Conservation (phyloP, 2,329 filamentous ascomycete genomes). For the Pseudocercospora macadamiae region DNA sequence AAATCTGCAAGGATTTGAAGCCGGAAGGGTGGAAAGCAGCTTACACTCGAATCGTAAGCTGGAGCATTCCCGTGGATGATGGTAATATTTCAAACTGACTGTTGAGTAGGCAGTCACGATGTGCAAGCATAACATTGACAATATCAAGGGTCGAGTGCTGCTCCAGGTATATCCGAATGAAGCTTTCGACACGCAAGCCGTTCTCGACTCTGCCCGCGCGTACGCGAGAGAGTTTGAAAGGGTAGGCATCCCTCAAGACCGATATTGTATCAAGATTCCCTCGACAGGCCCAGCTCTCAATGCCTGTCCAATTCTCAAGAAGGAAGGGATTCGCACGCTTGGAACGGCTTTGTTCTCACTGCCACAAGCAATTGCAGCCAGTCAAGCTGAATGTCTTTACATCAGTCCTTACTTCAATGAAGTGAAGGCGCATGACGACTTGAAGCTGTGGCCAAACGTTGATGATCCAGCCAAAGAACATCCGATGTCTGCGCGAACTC, state of each 20-base stretch:
- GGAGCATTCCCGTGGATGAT: not conserved
- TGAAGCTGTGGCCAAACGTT: constrained; percentile 18
- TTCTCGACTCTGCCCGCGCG: constrained; percentile 25
- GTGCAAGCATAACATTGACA: constrained; percentile 28
- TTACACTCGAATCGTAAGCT: constrained; percentile 25
- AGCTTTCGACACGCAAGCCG: constrained; percentile 22
- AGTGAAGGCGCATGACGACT: constrained; percentile 57
- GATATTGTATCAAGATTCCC: constrained; percentile 66
- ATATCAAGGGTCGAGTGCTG: constrained; percentile 27
- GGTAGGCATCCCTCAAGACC: constrained; percentile 30
- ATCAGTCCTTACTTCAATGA: constrained; percentile 69
- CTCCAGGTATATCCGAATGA: constrained; percentile 28
- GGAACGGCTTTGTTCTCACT: constrained; percentile 67
- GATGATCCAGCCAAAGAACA: constrained; percentile 24
- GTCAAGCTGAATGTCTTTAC: constrained; percentile 61
- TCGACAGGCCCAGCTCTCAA: constrained; percentile 66
- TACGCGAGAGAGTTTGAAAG: constrained; percentile 34
- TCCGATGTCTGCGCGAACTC: constrained; percentile 23
- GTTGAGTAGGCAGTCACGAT: constrained; percentile 21
- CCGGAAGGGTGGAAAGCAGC: constrained; percentile 26
- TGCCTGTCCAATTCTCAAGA: constrained; percentile 60
- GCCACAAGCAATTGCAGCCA: constrained; percentile 62
- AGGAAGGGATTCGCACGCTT: constrained; percentile 59
- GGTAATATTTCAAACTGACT: constrained; percentile 4
- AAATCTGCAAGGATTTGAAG: constrained; percentile 28